These are phyloP conservation scores for Lachancea sp. DNA, from an alignment of 805 yeast genomes.

Conservation along the genomic window DNA sequence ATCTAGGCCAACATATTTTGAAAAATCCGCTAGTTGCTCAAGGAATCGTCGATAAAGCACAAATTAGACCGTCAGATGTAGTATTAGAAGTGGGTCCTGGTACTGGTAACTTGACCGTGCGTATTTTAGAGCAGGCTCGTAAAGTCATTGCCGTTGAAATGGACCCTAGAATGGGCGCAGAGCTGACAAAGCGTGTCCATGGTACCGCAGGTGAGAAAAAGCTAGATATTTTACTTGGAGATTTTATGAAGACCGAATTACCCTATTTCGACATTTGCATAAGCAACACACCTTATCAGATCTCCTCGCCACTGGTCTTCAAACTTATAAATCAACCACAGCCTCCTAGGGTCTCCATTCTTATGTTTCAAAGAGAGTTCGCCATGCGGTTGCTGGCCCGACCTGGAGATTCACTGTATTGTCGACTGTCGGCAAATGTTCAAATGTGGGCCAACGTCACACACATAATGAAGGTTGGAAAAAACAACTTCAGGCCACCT, in stretches of 20 bases:
- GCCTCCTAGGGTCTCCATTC: slow-evolving; percentile 91
- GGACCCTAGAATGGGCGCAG: slow-evolving; percentile 99
- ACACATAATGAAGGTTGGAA: slow-evolving; percentile 97
- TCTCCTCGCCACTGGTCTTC: slow-evolving; percentile 93
- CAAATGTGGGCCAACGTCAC: slow-evolving; percentile 99
- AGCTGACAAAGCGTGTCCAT: slow-evolving; percentile 91
- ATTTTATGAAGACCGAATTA: slow-evolving; percentile 89
- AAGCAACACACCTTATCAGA: slow-evolving; percentile 96
- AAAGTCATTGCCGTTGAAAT: slow-evolving; percentile 95
- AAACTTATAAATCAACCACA: slow-evolving; percentile 82
- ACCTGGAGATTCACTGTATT: slow-evolving; percentile 92
- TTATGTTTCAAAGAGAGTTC: slow-evolving; percentile 97
- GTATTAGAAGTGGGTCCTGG: slow-evolving; percentile 99
- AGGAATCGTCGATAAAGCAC: slow-evolving; percentile 96
- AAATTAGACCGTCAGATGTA: slow-evolving; percentile 82
- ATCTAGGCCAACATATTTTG: slow-evolving; percentile 92
- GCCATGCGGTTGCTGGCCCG: slow-evolving; percentile 89
- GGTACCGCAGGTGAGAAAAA: slow-evolving; percentile 93
- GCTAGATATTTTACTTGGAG: slow-evolving; percentile 87
- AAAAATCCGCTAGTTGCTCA: slow-evolving; percentile 96
- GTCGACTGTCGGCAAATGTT: slow-evolving; percentile 91
- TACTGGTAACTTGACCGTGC: slow-evolving; percentile 93
- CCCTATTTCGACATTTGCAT: slow-evolving; percentile 95
- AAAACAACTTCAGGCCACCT: slow-evolving; percentile 94
- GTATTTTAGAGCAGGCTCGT: slow-evolving; percentile 85